Conservation (phyloP, 345 rosid genomes). For the Salix koriyanagi region DNA sequence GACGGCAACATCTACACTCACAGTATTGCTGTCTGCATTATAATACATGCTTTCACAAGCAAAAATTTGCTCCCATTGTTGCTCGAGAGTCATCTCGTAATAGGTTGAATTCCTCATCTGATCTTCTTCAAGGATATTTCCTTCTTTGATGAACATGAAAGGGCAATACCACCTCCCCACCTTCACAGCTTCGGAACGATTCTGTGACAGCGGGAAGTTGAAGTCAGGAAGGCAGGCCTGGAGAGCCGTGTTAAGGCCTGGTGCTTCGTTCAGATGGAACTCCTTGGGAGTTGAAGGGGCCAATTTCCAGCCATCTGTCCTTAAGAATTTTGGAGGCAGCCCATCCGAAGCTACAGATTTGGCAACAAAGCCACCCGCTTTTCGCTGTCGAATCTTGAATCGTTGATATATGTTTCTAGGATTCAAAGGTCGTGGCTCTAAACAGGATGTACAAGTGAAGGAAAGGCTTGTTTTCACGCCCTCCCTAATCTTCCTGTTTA, state of each 20-base stretch:
- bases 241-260: conserved; percentile 13
- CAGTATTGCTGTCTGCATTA: background rate
- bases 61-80: conserved; percentile 14
- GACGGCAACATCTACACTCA: conserved; percentile 2
- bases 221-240: conserved; percentile 13
- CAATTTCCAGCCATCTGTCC: conserved; percentile 16
- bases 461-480: conserved; percentile 18
- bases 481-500: conserved; percentile 3
- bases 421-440: conserved; percentile 6
- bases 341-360: conserved; percentile 10
- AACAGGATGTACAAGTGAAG: background rate
- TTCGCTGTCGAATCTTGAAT: conserved; percentile 3
- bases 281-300: background rate
- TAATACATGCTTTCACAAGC: background rate
- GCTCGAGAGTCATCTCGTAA: conserved; percentile 16
- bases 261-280: conserved; percentile 18
- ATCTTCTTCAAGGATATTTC: background rate
- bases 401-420: conserved; percentile 4
- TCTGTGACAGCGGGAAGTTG: conserved; percentile 4
- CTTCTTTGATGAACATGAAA: conserved; percentile 19
- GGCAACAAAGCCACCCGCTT: background rate
- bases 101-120: conserved; percentile 13
- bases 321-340: conserved; percentile 12
- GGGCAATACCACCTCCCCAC: conserved; percentile 28
- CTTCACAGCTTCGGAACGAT: background rate